Conservation (phyloP, 805 yeast species). For the Diddensiella transvaalensis region DNA sequence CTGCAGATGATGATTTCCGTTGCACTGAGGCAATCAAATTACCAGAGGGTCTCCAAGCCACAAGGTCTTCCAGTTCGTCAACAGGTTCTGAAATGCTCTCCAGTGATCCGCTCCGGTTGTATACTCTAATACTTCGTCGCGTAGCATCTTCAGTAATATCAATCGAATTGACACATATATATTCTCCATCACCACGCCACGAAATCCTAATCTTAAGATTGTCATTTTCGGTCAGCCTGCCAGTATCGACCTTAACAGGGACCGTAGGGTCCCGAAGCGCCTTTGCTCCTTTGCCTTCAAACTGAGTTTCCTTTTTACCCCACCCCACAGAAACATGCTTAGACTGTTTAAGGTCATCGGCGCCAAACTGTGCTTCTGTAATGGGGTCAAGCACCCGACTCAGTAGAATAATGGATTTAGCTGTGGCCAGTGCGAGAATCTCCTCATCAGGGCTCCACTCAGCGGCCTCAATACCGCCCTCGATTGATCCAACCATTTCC, state of each 20-base stretch:
- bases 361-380: slow-evolving; percentile 54
- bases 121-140: slow-evolving; percentile 75
- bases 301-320: slow-evolving; percentile 97
- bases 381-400: slow-evolving; percentile 79
- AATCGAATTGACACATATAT: slow-evolving; percentile 61
- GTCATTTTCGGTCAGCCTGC: slow-evolving; percentile 59
- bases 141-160: slow-evolving; percentile 40
- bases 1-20: slow-evolving; percentile 35
- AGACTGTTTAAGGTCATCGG: slow-evolving; percentile 63
- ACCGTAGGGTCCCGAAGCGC: slow-evolving; percentile 81
- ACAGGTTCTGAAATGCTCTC: slow-evolving; percentile 87
- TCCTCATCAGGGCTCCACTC: slow-evolving; percentile 93
- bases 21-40: slow-evolving; percentile 79
- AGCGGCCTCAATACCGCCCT: slow-evolving; percentile 68
- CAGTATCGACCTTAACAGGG: slow-evolving; percentile 65
- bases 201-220: slow-evolving; percentile 46
- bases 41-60: slow-evolving; percentile 92
- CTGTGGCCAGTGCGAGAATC: slow-evolving; percentile 65
- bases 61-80: slow-evolving; percentile 66
- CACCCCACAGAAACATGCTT: slow-evolving; percentile 96
- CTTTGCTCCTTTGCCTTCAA: slow-evolving; percentile 88
- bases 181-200: slow-evolving; percentile 97
- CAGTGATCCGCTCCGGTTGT: slow-evolving; percentile 66
- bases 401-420: slow-evolving; percentile 55
- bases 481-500: slow-evolving; percentile 82